Base-by-base conservation (phyloP, 352 stramenopile species). In the Phytophthora meadii region DNA sequence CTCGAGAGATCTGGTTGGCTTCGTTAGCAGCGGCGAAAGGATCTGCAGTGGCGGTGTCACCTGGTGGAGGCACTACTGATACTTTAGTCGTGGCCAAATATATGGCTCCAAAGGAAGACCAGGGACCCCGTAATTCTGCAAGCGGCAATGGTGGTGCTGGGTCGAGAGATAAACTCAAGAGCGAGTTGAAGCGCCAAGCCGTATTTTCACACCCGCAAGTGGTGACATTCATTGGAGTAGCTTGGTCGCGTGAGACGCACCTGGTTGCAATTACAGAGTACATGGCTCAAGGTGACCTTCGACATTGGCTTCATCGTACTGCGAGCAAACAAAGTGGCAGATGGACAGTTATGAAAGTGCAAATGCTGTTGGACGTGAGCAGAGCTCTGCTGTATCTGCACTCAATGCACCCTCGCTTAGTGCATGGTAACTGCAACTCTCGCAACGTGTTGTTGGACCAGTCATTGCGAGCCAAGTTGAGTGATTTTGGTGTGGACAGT, bases 261-360 rank as follows among this genome's bases (percentile, higher is more conserved):
- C 36, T 94, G n/a, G 67, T 87, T 2, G 81, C 78, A 19, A 64
- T 94, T 27, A 92, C 81, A 8, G 82, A 92, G 74, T 92, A 90
- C 66, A 87, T 92, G 82, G 54, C 76, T 22, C 68, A 81, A 61
- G 82, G 85, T 9, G 81, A 93, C 47, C 65, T 93, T 25, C 79
- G 84, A 1, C 81, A 87, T n/a, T 87, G 79, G 72, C 78, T 93
- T 51, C 82, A 88, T 54, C 78, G 76, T 44, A 85, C 68, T 27
- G 57, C 71, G 5, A 47, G 40, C 19, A 72, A 70, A 9, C 66
- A 84, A 34, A 65, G 67, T 15, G 79, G 82, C 24, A 73, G 70
- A n/a, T 91, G 79, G 82, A 74, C 73, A 1, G 61, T 81, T 2
- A 47, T 41, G 8, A 91, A 91, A 68, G 30, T 89, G 32, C 75